These are phyloP conservation scores for Durotheca rogersii DNA, from an alignment of 495 filamentous ascomycete genomes.

Conservation along the genomic window DNA sequence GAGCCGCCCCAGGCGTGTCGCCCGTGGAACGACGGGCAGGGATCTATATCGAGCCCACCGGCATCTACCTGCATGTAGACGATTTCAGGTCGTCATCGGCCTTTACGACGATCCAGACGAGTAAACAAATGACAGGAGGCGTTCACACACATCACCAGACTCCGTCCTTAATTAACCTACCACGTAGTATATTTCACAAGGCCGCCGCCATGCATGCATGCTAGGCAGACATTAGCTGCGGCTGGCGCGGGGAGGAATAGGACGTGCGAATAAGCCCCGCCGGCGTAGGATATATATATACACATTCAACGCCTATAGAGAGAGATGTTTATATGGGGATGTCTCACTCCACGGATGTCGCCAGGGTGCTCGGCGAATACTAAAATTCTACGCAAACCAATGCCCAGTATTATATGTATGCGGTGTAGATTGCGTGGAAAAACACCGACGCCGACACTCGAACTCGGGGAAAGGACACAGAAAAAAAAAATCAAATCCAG, in stretches of 20 bases:
- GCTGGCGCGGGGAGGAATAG: neutral
- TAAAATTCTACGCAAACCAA: too few relatives aligned
- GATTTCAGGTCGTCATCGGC: neutral
- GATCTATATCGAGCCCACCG: neutral
- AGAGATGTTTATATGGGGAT: neutral
- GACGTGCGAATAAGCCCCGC: neutral
- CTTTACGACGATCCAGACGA: neutral
- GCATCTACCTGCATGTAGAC: neutral
- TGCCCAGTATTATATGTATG: too few relatives aligned
- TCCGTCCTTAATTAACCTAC: neutral
- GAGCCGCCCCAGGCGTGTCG: slow-evolving; percentile 11
- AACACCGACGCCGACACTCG: too few relatives aligned
- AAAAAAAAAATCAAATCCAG: too few relatives aligned
- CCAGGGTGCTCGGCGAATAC: too few relatives aligned
- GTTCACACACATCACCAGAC: neutral
- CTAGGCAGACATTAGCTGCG: neutral
- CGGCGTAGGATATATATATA: neutral
- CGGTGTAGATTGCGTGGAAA: too few relatives aligned
- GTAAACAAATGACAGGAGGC: neutral
- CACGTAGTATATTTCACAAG: neutral
- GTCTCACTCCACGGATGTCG: too few relatives aligned
- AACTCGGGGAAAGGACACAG: too few relatives aligned
- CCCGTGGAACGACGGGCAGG: slow-evolving; percentile 14
- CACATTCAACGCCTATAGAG: neutral
- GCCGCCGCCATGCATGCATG: neutral